Evolutionary conservation across 352 stramenopile genomes (phyloP).

Genomic region (Globisporangium rhizosaccharum): DNA sequence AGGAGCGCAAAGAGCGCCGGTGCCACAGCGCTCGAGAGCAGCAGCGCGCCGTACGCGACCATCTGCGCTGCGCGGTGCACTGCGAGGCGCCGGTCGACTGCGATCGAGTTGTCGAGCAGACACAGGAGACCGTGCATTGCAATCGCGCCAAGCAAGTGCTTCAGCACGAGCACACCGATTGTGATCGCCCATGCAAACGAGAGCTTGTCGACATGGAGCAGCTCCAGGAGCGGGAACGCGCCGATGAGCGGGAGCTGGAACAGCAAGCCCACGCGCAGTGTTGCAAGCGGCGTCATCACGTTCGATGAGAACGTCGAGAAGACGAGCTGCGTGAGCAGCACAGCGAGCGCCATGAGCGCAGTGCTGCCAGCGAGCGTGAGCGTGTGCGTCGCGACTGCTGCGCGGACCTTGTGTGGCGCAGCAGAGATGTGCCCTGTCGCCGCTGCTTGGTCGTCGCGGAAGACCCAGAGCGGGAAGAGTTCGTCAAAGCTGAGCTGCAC

Average conservation of each 20-base stretch:
- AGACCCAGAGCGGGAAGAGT: conserved; percentile 76
- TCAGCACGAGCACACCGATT: conserved; percentile 48
- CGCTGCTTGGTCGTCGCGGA: conserved; percentile 39
- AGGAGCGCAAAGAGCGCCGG: conserved; percentile 67
- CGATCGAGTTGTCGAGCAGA: conserved; percentile 77
- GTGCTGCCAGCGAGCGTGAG: conserved; percentile 49
- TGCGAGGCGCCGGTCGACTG: conserved; percentile 55
- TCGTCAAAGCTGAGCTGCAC: conserved; percentile 78
- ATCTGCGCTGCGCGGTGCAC: conserved; percentile 66
- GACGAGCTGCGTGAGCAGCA: conserved; percentile 47
- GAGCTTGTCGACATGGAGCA: conserved; percentile 64
- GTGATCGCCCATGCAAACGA: conserved; percentile 59
- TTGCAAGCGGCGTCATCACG: conserved; percentile 73
- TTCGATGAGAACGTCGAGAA: conserved; percentile 51
- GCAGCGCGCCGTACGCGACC: conserved; percentile 47
- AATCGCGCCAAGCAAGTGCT: conserved; percentile 57
- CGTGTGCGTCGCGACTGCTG: conserved; percentile 49
- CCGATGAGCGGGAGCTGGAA: conserved; percentile 69
- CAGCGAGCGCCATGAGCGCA: conserved; percentile 41
- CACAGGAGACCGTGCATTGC: conserved; percentile 60
- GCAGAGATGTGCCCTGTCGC: conserved; percentile 4
- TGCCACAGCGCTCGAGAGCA: conserved; percentile 43
- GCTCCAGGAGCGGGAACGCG: conserved; percentile 61
- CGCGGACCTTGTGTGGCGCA: conserved; percentile 22
- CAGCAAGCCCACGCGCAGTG: conserved; percentile 65